Base-by-base conservation (phyloP, 371 early-diverging fungal species). In the Entomophthora muscae region DNA sequence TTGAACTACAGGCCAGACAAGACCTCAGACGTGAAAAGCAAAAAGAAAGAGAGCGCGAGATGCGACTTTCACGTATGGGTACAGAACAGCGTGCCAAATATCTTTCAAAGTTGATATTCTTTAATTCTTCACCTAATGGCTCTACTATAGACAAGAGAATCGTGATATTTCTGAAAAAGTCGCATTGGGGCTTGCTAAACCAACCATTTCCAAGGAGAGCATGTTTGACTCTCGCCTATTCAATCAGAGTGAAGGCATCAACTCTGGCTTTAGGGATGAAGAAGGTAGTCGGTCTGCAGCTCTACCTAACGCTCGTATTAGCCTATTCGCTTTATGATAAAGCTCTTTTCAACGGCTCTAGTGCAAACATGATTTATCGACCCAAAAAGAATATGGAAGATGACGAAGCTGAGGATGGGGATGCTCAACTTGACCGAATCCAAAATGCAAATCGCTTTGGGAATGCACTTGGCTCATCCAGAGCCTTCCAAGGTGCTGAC, bases 131-230 rank as follows among this genome's bases (percentile, higher is more conserved):
- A 27, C 2, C 32, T 64, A 57, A 64, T 64, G 7, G 2, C 13
- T 17, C 22, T 23, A 52, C 1, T 62, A 51, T 64, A 81, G 82
- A 55, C 71, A 81, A 22, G 75, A 83, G 67, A 85, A 85, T 1
- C 85, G 98, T 71, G 98, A 98, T 77, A 90, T 98, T 60, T 93
- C 95, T 0, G 98, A 98, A 74, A 95, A 94, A 75, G 88, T 98
- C 66, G 97, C 98, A 1, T 79, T 98, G 61, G 97, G 97, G 33
- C 73, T 93, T 57, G 95, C 95, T 32, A 86, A 91, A 66, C 97
- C 96, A 0, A 82, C 93, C 0, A 70, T 82, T 56, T 79, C 86
- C 58, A 83, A 85, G 70, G 98, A 96, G 60, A 81, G 89, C 62
- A 78, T 94, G 85, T 96, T 84, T 68, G 98, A 98, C 71, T 81